Base-by-base conservation (phyloP, 768 basidiomycete genomes). In the Trametes coccinea region DNA sequence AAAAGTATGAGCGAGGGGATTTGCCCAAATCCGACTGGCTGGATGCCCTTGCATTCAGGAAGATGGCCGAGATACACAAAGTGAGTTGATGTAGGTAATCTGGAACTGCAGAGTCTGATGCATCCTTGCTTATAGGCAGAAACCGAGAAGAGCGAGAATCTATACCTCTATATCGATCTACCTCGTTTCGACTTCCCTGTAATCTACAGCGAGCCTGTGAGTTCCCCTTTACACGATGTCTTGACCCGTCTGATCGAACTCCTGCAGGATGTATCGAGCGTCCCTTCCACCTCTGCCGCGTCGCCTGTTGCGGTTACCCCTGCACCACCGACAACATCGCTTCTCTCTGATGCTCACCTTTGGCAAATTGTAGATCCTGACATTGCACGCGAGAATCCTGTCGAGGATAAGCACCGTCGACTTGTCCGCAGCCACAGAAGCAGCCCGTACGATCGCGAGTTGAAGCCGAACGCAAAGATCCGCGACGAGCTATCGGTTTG, bases 181-280 rank as follows among this genome's bases (percentile, higher is more conserved):
- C 97, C 95, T 0, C 85, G 93, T 39, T 99, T 98, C 71, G 96
- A 98, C 71, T 98, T 98, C 71, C 97, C 97, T 0, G 90, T 99
- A 17, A 88, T 98, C 56, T 99, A 91, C 73, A 92, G 89, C 65
- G 96, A 99, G 77, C 85, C 90, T 8, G 92, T 90, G 44, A 66
- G 87, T 78, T 6, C 13, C 0, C 2, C 2, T 3, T 0, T 8
- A 5, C 8, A 14, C 22, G 17, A 8, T 22, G 39, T n/a, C 5
- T 49, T 34, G 59, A 27, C 22, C 7, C 46, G 27, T 16, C 46
- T 54, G 22, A 13, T 0, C 49, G 29, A 17, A 46, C 4, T 46
- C 53, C 14, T 4, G 0, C 0, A 84, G 82, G 83, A 83, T 62
- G 66, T 74, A 0, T 74, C 76, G 5, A 76, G 56, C 47, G 60